Evolutionary conservation across 352 stramenopile species (phyloP), one percentile per base, ranked within the genome.

Genomic region (Sclerospora graminicola): DNA sequence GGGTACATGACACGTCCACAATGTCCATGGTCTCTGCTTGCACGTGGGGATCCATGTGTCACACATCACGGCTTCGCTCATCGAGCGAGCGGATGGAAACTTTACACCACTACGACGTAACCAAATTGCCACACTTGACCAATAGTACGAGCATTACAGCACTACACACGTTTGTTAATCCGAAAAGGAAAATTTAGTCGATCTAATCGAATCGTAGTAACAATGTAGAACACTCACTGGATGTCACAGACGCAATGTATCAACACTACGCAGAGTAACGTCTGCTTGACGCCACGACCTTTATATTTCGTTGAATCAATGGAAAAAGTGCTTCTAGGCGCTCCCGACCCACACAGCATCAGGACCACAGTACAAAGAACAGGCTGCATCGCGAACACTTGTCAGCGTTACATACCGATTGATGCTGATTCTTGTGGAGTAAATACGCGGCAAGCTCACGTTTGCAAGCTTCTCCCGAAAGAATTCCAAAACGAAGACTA

Each of bases 381-480:
- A 48, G 26, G 24, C 8, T 41, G 10, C 26, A 10, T 8, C 33
- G 28, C 36, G 9, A 14, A 38, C 23, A 32, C 13, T 30, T 9
- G 23, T 42, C 36, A 13, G 10, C 34, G 28, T 36, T 21, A 36
- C n/a, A 39, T 42, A 41, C 39, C 28, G 18, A 54, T 23, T 28
- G 19, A 23, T 29, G 18, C 8, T 41, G 11, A 43, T 57, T 79
- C 58, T 93, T 81, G 63, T 98, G 94, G 19, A 99, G 56, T 24
- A 99, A 49, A 59, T 97, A 99, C 8, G 96, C 96, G 0, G 96
- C 96, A 21, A 98, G 84, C 53, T 99, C 96, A 24, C 96, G 82
- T 41, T 98, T 69, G 51, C 91, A 98, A 6, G 93, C 91, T 71
- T 99, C 94, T 7, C 96, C 96, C 16, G 95, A 96, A 16, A 90